Evolutionary conservation across 306 rosid genomes (phyloP).

Genomic region (Neltuma alba): DNA sequence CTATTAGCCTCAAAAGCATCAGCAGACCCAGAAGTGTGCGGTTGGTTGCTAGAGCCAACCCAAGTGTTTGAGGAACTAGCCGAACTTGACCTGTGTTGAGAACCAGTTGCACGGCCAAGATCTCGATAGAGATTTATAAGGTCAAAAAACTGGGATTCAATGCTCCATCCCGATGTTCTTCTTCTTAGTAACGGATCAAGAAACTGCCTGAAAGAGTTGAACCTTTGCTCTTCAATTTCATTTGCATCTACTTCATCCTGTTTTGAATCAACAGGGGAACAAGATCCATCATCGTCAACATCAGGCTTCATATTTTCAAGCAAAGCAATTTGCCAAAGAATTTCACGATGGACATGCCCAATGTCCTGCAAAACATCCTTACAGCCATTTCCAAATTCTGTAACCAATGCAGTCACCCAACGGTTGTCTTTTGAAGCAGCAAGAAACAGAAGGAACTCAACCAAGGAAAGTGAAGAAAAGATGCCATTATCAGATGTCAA

Average conservation of each 20-base stretch:
- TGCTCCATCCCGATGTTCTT: conserved; percentile 90
- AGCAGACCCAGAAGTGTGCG: conserved; percentile 56
- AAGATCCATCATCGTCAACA: conserved; percentile 61
- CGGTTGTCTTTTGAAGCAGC: conserved; percentile 97
- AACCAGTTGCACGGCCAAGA: conserved; percentile 75
- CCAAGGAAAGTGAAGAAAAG: conserved; percentile 76
- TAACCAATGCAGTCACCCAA: conserved; percentile 85
- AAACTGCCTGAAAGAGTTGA: conserved; percentile 88
- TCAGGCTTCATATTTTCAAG: conserved; percentile 81
- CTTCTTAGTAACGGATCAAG: conserved; percentile 89
- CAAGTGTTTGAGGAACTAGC: conserved; percentile 58
- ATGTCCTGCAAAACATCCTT: conserved; percentile 90
- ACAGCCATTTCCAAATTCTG: conserved; percentile 85
- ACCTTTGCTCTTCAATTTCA: conserved; percentile 86
- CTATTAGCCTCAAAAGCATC: conserved; percentile 52
- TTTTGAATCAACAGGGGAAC: conserved; percentile 68
- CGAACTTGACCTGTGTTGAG: conserved; percentile 64
- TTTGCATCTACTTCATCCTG: conserved; percentile 64
- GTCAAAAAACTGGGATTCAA: conserved; percentile 93
- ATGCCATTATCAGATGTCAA: conserved; percentile 61
- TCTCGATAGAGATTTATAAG: conserved; percentile 87
- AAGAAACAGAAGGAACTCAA: conserved; percentile 92
- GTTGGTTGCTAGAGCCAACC: conserved; percentile 56
- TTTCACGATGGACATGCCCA: conserved; percentile 82
- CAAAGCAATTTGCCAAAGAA: conserved; percentile 90